phyloP scores from a whole-genome alignment of 2,329 filamentous ascomycete species.

The Neoarthrinium moseri region DNA sequence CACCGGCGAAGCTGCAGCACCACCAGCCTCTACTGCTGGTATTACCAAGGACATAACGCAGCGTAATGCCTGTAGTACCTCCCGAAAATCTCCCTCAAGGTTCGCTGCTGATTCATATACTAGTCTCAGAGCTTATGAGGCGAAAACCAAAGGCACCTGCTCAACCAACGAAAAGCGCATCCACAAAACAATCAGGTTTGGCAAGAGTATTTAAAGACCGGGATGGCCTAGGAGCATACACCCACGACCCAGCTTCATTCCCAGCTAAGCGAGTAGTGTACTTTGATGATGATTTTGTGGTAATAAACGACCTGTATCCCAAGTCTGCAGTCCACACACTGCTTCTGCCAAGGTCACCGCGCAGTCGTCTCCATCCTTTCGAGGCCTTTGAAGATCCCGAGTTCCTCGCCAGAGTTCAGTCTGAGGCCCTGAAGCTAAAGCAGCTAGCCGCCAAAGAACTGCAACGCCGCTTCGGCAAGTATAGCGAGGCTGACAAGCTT shows the following conservation, averaged over 20 bases:
- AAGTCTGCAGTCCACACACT: slow-evolving; percentile 85
- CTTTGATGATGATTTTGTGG: slow-evolving; percentile 67
- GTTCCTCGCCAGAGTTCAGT: slow-evolving; percentile 65
- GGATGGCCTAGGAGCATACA: slow-evolving; percentile 67
- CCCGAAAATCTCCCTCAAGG: too few species aligned
- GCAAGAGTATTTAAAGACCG: slow-evolving; percentile 40
- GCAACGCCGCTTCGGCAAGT: slow-evolving; percentile 62
- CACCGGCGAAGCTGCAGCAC: slow-evolving; percentile 28
- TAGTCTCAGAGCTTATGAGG: slow-evolving; percentile 56
- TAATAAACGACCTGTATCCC: slow-evolving; percentile 80
- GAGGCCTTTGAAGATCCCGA: slow-evolving; percentile 68
- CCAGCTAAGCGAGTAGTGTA: slow-evolving; percentile 61
- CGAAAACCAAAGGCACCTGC: slow-evolving; percentile 39
- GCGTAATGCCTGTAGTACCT: slow-evolving; percentile 44
- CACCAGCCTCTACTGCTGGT: slow-evolving; percentile 16
- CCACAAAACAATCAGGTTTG: slow-evolving; percentile 11
- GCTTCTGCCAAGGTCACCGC: slow-evolving; percentile 70
- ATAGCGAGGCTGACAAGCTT: slow-evolving; percentile 61
- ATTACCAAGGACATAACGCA: slow-evolving; percentile 22
- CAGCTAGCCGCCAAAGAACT: slow-evolving; percentile 72
- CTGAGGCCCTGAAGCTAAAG: slow-evolving; percentile 61
- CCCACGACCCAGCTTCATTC: slow-evolving; percentile 59
- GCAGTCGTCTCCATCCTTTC: slow-evolving; percentile 69
- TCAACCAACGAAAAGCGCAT: slow-evolving; percentile 13
- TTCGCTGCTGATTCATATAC: background rate